Percentiles rank a stretch among this genome's conserved stretches.
These are phyloP conservation scores for Pythium periplocum DNA, from an alignment of 352 stramenopile species.

Conservation along the genomic window DNA sequence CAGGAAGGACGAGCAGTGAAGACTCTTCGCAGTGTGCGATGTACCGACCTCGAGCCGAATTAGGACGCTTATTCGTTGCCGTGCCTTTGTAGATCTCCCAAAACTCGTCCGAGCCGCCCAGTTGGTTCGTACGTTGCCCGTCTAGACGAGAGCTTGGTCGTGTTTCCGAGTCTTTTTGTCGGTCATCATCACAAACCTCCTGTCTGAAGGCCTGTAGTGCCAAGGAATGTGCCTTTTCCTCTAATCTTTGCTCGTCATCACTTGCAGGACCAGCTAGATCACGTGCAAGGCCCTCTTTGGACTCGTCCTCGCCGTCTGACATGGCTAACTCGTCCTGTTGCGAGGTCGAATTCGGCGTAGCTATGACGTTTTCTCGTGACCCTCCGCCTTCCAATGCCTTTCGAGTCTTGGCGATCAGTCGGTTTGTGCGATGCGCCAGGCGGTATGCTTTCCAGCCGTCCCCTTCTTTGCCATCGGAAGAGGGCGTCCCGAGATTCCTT, in stretches of 20 bases:
- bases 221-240: too few relatives aligned
- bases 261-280: conserved; percentile 7
- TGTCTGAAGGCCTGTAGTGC: conserved; percentile 27
- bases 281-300: not conserved
- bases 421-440: conserved; percentile 52
- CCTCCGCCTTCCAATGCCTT: conserved; percentile 31
- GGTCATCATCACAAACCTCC: conserved; percentile 40
- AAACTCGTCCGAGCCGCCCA: conserved; percentile 25
- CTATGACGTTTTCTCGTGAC: conserved; percentile 9
- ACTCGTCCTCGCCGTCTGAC: not conserved
- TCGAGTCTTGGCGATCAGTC: conserved; percentile 53
- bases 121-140: not conserved
- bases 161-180: not conserved
- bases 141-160: too few relatives aligned
- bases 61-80: conserved; percentile 30
- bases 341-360: too few relatives aligned
- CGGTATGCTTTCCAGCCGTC: conserved; percentile 62
- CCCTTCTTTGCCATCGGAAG: conserved; percentile 7
- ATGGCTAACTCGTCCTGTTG: conserved; percentile 5
- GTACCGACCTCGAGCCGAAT: conserved; percentile 53
- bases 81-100: conserved; percentile 55
- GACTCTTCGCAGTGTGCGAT: conserved; percentile 49
- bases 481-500: conserved; percentile 18
- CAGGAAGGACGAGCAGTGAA: conserved; percentile 57
- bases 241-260: conserved; percentile 3